These are phyloP conservation scores for Plasmodium falciparum DNA, from an alignment of 169 alveolate species.

Conservation along the genomic window DNA sequence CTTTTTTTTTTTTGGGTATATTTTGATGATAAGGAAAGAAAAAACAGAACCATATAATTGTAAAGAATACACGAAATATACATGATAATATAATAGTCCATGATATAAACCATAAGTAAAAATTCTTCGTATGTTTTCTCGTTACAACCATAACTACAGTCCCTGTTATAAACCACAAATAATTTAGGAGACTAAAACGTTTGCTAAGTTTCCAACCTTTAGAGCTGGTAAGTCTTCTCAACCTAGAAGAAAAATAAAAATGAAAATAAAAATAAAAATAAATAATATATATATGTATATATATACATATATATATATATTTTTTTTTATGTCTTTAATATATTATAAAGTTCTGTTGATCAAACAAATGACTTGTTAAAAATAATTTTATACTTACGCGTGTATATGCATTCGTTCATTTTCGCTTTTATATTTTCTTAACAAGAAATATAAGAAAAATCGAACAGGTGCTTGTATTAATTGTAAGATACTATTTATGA, in stretches of 20 bases:
- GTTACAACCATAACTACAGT: slow-evolving; percentile 75
- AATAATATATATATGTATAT: neutral
- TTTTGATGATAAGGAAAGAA: slow-evolving; percentile 74
- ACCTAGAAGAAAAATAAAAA: slow-evolving; percentile 6
- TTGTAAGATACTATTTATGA: slow-evolving; percentile 71
- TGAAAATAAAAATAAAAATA: neutral
- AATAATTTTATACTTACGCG: slow-evolving; percentile 52
- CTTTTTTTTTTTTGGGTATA: slow-evolving; percentile 73
- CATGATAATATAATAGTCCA: slow-evolving; percentile 74
- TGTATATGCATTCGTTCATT: slow-evolving; percentile 75
- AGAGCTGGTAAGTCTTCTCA: slow-evolving; percentile 79
- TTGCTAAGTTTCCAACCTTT: slow-evolving; percentile 83
- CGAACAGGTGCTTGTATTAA: slow-evolving; percentile 74
- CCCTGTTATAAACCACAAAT: slow-evolving; percentile 83
- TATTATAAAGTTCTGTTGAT: neutral
- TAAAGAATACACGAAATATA: slow-evolving; percentile 67
- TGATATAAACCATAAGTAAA: slow-evolving; percentile 68
- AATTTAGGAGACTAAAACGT: slow-evolving; percentile 77
- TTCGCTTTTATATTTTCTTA: slow-evolving; percentile 71
- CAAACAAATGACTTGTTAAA: neutral
- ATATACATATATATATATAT: neutral
- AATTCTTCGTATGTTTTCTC: slow-evolving; percentile 58
- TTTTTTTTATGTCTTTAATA: neutral
- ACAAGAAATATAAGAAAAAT: slow-evolving; percentile 54
- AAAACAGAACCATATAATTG: slow-evolving; percentile 72